A percentile compares a stretch with the other conserved stretches of the same genome.
These are phyloP conservation scores for Acanthochlamys bracteata DNA, from an alignment of 106 monocot genomes.

Conservation along the genomic window DNA sequence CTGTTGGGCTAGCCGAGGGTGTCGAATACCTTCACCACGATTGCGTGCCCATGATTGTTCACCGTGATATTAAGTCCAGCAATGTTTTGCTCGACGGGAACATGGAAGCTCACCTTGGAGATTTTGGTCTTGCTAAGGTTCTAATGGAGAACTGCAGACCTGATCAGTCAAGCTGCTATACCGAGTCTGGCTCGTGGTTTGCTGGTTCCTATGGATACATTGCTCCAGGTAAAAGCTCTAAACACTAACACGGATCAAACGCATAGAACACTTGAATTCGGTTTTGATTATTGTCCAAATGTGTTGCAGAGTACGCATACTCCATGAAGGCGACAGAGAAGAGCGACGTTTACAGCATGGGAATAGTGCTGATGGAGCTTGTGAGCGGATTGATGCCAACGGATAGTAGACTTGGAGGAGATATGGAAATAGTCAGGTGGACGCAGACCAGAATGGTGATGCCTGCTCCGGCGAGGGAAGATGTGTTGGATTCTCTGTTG, in stretches of 20 bases:
- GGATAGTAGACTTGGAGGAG: conserved; percentile 35
- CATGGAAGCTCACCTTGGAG: conserved; percentile 92
- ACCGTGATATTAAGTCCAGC: conserved; percentile 91
- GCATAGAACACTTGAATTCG: neutral
- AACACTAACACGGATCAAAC: neutral
- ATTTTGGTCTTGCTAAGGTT: conserved; percentile 85
- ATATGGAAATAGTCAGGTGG: conserved; percentile 77
- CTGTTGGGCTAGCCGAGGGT: conserved; percentile 63
- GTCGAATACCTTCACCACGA: conserved; percentile 94
- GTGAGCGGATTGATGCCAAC: conserved; percentile 55
- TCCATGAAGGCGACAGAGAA: conserved; percentile 66
- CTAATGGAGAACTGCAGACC: conserved; percentile 8
- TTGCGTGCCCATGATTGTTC: conserved; percentile 65
- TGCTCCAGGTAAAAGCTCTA: conserved; percentile 48
- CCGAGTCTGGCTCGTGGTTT: conserved; percentile 52
- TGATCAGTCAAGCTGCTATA: conserved; percentile 15
- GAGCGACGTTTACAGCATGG: conserved; percentile 75
- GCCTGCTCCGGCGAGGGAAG: conserved; percentile 26
- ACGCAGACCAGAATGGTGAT: conserved; percentile 27
- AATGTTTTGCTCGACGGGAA: conserved; percentile 85
- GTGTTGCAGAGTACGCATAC: conserved; percentile 61
- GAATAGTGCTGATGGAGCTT: conserved; percentile 63
- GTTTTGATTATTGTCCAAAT: neutral
- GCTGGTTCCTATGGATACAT: conserved; percentile 98
- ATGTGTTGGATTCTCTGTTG: conserved; percentile 43